phyloP scores from a whole-genome alignment of 2,329 filamentous ascomycete species.

The Neurospora sp. region DNA sequence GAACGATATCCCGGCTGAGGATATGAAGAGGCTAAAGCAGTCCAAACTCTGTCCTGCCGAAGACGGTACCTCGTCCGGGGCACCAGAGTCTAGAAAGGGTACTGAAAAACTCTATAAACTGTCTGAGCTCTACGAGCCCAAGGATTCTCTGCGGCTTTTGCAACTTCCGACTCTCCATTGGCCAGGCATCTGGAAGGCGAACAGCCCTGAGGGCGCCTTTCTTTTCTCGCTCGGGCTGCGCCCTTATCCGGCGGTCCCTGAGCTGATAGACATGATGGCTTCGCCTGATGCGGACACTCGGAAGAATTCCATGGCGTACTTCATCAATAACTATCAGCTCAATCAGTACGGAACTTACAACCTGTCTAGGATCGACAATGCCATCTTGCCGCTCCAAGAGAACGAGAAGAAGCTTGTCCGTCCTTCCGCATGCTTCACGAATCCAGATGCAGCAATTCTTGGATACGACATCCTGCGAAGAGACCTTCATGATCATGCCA shows the following conservation, averaged over 20 bases:
- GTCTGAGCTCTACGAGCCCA: conserved; percentile 73
- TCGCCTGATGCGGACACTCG: conserved; percentile 49
- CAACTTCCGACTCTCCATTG: conserved; percentile 71
- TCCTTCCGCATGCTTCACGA: conserved; percentile 73
- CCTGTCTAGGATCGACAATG: conserved; percentile 41
- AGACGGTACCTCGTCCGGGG: conserved; percentile 31
- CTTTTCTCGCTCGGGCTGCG: conserved; percentile 64
- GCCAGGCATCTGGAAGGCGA: conserved; percentile 54
- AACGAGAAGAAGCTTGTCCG: conserved; percentile 54
- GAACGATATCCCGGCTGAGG: conserved; percentile 74
- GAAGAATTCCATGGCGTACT: conserved; percentile 67
- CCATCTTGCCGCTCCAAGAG: conserved; percentile 65
- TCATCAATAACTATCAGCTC: conserved; percentile 65
- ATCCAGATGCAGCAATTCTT: conserved; percentile 64
- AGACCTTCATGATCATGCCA: conserved; percentile 70
- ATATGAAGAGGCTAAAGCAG: conserved; percentile 67
- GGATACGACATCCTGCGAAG: conserved; percentile 69
- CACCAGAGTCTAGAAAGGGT: conserved; percentile 23
- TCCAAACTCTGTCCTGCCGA: conserved; percentile 79
- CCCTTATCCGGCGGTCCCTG: conserved; percentile 57
- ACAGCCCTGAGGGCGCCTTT: conserved; percentile 64
- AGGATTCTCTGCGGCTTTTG: conserved; percentile 57
- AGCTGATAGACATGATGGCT: conserved; percentile 71
- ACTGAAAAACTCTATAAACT: conserved; percentile 55
- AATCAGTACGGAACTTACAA: conserved; percentile 64